Conservation (phyloP, 2,329 filamentous ascomycete genomes). For the Huntiella omanensis region DNA sequence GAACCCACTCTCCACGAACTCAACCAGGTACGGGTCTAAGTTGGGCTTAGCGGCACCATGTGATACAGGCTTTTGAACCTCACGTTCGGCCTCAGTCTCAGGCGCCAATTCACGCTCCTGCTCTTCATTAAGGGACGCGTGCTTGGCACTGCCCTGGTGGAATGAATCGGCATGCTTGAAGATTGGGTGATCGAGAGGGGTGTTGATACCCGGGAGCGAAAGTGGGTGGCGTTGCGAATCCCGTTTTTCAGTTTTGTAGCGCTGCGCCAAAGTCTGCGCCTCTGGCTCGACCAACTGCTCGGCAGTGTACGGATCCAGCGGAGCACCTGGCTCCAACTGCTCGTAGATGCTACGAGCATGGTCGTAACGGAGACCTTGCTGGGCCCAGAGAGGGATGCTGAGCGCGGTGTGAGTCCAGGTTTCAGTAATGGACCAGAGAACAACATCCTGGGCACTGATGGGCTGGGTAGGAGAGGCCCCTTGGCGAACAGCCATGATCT, state of each 20-base stretch:
- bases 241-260: conserved; percentile 23
- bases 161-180: conserved; percentile 1
- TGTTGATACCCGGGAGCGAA: background rate
- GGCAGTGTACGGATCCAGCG: conserved; percentile 14
- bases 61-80: conserved; percentile 29
- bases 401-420: conserved; percentile 31
- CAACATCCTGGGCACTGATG: conserved; percentile 29
- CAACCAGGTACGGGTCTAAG: conserved; percentile 18
- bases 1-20: conserved; percentile 22
- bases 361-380: conserved; percentile 35
- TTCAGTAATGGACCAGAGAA: conserved; percentile 40
- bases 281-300: conserved; percentile 35
- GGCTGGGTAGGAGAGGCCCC: conserved; percentile 4
- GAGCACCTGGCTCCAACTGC: too few species aligned
- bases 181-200: background rate
- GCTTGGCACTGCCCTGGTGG: background rate
- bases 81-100: conserved; percentile 41
- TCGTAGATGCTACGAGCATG: conserved; percentile 22
- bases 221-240: too few species aligned
- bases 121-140: conserved; percentile 36
- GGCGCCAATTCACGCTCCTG: conserved; percentile 50
- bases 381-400: conserved; percentile 39
- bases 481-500: conserved; percentile 22
- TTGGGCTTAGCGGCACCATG: conserved; percentile 22
- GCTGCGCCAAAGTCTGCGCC: conserved; percentile 28